Conservation (phyloP, 1,139 yeast species). For the Candida dubliniensis region DNA sequence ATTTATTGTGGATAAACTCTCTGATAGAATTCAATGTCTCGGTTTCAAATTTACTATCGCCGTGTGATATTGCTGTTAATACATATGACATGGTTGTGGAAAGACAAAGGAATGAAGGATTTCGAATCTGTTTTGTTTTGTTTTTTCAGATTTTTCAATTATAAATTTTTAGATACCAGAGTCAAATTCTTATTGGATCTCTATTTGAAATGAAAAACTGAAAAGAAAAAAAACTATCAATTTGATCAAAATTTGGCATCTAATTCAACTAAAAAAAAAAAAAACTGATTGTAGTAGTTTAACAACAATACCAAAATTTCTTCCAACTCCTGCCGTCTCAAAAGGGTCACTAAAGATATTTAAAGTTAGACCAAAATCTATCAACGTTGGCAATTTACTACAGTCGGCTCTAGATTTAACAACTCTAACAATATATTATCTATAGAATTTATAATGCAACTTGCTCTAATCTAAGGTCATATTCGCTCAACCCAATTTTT, state of each 20-base stretch:
- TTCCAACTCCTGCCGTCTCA: too few species aligned
- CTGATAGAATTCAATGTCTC: slow-evolving; percentile 1
- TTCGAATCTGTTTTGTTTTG: background rate
- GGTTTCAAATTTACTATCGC: slow-evolving; percentile 3
- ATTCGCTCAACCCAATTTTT: slow-evolving; percentile 68
- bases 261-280: too few species aligned
- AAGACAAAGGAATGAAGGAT: background rate
- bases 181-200: background rate
- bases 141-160: background rate
- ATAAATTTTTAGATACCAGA: background rate
- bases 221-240: too few species aligned
- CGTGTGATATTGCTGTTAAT: slow-evolving; percentile 22
- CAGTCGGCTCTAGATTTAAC: too few species aligned
- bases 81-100: slow-evolving; percentile 12
- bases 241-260: too few species aligned
- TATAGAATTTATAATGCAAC: background rate
- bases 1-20: slow-evolving; percentile 3
- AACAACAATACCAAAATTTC: too few species aligned
- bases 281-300: too few species aligned
- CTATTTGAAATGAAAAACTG: too few species aligned
- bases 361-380: too few species aligned
- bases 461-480: slow-evolving; percentile 33
- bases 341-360: too few species aligned
- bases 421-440: background rate
- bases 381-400: too few species aligned